Base-by-base conservation (phyloP, 2,329 filamentous ascomycete species). In the Claviceps quebecensis region DNA sequence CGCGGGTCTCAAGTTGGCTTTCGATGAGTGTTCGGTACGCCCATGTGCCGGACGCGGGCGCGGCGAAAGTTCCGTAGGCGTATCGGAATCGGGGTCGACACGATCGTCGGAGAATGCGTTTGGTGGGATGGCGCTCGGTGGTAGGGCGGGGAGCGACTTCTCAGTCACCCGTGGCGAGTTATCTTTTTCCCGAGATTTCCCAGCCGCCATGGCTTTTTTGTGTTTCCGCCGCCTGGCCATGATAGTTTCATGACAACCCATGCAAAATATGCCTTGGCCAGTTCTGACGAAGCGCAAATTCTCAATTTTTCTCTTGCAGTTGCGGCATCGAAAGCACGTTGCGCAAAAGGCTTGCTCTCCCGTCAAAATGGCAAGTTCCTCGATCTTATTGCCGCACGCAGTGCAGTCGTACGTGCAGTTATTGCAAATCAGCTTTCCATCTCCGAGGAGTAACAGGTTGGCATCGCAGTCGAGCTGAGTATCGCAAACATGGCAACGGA, bases 361-460 rank as follows among this genome's bases (percentile, higher is more conserved):
- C 0, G 93, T 98, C 58, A 98, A 75, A 66, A 98, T 98, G 56
- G 93, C 93, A 56, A 97, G 76, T 65, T 98, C 93, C 67, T 98
- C 93, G 59, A 98, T 98, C 74, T 98, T 98, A 73, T 95, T 91
- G 53, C 83, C 83, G 69, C 93, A 98, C 50, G 90, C 90, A 68
- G 83, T 95, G 74, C 93, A 98, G 75, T 90, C 96, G 69, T 98
- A 98, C 50, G 93, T 97, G 73, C 93, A 98, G 69, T 96, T 95
- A 73, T 95, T 97, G 77, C 93, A 98, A 60, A 98, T 97, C 58
- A 98, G 81, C 17, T 91, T 97, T 58, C 93, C 93, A 71, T 98
- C 93, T 66, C 93, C 93, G 56, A 98, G 86, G 26, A 98, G 84
- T 49, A 98, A 83, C 48, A 98, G 83, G 69, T 97, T 97, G 61